Base-by-base conservation (phyloP, 345 rosid species). In the Ceriops zippeliana region DNA sequence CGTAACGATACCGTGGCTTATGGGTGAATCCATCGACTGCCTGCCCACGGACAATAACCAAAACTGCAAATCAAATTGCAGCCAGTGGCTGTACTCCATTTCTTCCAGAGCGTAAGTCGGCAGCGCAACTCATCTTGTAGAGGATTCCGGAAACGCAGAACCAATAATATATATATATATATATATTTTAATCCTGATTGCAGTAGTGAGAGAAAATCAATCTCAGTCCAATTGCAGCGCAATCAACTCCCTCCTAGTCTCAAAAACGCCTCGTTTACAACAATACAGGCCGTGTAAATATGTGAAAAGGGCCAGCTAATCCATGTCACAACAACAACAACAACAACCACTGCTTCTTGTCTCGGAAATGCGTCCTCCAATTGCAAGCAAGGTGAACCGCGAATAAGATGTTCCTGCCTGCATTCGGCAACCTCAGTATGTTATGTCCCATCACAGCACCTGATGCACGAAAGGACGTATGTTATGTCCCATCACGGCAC, bases 271-370 rank as follows among this genome's bases (percentile, higher is more conserved):
- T 49, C 60, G 32, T 72, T 31, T 72, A 65, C 70, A 72, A 65
- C 49, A 65, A 57, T 72, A 24, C 65, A 51, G 53, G 60, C 38
- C 21, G 34, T 20, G 16, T 31, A 58, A 34, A 66, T 8, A 24
- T 24, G 59, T 24, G 19, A 2, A 57, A 63, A 38, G 46, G 34
- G 62, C 42, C 37, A 7, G 21, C 61, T 53, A 37, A n/a, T 27
- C 59, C 47, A 64, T 27, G 42, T 21, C 24, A 72, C 70, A 72
- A 66, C 70, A 66, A 59, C 70, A 72, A 66, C 70, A 66, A 59
- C 70, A 73, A 60, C 49, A 13, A 42, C 49, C 13, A 42, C 26
- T 59, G 10, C 62, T 19, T 31, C 20, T 11, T 7, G 37, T 28
- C 34, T 13, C 38, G 26, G 19, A 24, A 1, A 1, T 9, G 15